Conservation (phyloP, 495 filamentous ascomycete genomes). For the Lophiostoma macrostomum region DNA sequence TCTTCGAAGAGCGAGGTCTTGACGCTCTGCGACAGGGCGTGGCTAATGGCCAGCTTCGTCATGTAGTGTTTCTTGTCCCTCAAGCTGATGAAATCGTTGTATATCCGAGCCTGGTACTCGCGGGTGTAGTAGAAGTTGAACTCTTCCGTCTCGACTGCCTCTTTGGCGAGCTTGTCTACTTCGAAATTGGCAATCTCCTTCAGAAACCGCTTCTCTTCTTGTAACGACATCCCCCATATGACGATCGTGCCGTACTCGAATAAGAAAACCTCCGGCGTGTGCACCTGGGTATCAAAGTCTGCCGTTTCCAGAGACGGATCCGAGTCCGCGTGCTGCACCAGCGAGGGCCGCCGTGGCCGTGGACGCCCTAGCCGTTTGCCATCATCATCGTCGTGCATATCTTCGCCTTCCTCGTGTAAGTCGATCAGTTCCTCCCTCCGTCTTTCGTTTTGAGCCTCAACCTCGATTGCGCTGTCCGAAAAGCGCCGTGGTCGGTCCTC, state of each 20-base stretch:
- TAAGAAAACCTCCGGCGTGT: conserved; percentile 90
- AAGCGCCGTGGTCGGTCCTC: conserved; percentile 43
- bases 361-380: background rate
- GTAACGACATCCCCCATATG: conserved; percentile 94
- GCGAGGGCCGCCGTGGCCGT: conserved; percentile 2
- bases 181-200: conserved; percentile 97
- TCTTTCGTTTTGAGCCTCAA: conserved; percentile 39
- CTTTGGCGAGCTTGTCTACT: conserved; percentile 76
- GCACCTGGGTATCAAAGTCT: conserved; percentile 72
- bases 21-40: conserved; percentile 90
- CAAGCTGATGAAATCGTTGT: conserved; percentile 97
- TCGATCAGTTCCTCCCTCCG: conserved; percentile 46
- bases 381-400: conserved; percentile 28
- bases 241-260: conserved; percentile 99
- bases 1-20: conserved; percentile 99
- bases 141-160: conserved; percentile 90
- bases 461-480: conserved; percentile 45
- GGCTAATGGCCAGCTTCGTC: conserved; percentile 94
- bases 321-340: conserved; percentile 16
- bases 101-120: conserved; percentile 95
- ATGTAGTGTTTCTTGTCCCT: conserved; percentile 94
- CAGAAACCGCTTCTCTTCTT: conserved; percentile 81
- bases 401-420: conserved; percentile 27
- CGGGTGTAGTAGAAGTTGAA: conserved; percentile 99
- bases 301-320: conserved; percentile 26